Evolutionary conservation across 805 yeast genomes (phyloP).

Genomic region (Saccharomycopsis fodiens): DNA sequence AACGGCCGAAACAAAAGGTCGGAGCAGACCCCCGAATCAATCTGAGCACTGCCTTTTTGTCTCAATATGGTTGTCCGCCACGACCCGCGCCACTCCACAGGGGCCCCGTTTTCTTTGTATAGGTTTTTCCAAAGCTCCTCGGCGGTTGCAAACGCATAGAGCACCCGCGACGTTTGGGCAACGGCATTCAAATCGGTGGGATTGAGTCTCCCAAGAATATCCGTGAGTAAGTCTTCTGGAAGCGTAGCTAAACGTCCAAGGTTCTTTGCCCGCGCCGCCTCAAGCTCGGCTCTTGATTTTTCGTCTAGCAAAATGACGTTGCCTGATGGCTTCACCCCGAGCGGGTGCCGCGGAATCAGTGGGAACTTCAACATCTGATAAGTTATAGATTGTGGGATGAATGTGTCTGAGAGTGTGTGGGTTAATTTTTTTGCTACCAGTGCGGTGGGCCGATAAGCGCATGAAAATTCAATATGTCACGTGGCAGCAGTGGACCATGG

Average conservation of each 20-base stretch:
- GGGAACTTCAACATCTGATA: neutral
- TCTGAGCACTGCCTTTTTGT: conserved; percentile 33
- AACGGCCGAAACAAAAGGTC: conserved; percentile 78
- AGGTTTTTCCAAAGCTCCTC: conserved; percentile 78
- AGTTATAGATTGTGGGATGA: too few relatives aligned
- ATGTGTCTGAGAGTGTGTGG: too few relatives aligned
- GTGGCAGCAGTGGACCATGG: too few relatives aligned
- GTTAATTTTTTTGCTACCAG: neutral
- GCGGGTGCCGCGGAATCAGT: conserved; percentile 47
- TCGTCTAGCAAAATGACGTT: conserved; percentile 34
- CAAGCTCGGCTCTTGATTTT: conserved; percentile 21
- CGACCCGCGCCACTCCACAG: conserved; percentile 53
- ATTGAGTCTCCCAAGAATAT: conserved; percentile 42
- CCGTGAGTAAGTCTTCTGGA: conserved; percentile 58
- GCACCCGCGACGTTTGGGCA: conserved; percentile 52
- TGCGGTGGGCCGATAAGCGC: too few relatives aligned
- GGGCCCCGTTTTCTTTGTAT: conserved; percentile 26
- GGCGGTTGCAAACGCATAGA: conserved; percentile 65
- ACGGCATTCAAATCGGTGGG: conserved; percentile 42
- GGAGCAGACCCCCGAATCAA: conserved; percentile 53
- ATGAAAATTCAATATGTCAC: too few relatives aligned
- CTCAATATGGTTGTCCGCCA: conserved; percentile 63
- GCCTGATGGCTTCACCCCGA: conserved; percentile 72
- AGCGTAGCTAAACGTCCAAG: conserved; percentile 49
- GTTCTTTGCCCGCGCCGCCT: conserved; percentile 27